Evolutionary conservation across 2,329 filamentous ascomycete species (phyloP), one percentile per base, ranked within the genome.

Genomic region (Coniochaeta sp.): DNA sequence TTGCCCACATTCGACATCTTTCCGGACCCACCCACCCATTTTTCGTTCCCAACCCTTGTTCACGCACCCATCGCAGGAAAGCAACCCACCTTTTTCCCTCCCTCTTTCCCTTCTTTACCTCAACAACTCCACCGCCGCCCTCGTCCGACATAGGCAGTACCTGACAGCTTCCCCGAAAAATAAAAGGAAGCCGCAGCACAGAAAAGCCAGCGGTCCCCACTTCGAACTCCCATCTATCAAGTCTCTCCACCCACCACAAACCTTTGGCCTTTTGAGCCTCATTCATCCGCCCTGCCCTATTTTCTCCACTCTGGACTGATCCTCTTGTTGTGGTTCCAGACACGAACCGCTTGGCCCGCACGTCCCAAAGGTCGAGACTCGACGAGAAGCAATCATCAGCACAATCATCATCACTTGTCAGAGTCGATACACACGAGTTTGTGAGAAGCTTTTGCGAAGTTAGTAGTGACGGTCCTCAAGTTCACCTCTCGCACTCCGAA

Each of bases 151-250:
- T 67, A 64, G 64, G 34, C 54, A 57, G 63, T 66, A 64, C 63
- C 62, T 64, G 63, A 61, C 64, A 62, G 60, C 61, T 58, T 60
- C 28, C 60, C 62, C 59, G 64, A 64, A 65, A 64, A 63, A 60
- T 63, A 65, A 65, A 64, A 64, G 64, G 71, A 73, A 73, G 70
- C 62, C 58, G 62, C 67, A 67, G 65, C 66, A 65, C 62, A 75
- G 75, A 75, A 76, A 75, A 74, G 74, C 73, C 71, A 74, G 74
- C 71, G 69, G 75, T 77, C 76, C 75, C 76, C 76, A 78, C 76
- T 73, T 72, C 71, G 68, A 74, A 72, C 73, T 74, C 77, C 73
- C 75, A 75, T 64, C 65, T 74, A 77, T 72, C 73, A 70, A 68
- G 69, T 76, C 72, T 72, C 67, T 67, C 69, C 68, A 69, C 68